These are phyloP conservation scores for Myxozyma geophila DNA, from an alignment of 805 yeast genomes.

Conservation along the genomic window DNA sequence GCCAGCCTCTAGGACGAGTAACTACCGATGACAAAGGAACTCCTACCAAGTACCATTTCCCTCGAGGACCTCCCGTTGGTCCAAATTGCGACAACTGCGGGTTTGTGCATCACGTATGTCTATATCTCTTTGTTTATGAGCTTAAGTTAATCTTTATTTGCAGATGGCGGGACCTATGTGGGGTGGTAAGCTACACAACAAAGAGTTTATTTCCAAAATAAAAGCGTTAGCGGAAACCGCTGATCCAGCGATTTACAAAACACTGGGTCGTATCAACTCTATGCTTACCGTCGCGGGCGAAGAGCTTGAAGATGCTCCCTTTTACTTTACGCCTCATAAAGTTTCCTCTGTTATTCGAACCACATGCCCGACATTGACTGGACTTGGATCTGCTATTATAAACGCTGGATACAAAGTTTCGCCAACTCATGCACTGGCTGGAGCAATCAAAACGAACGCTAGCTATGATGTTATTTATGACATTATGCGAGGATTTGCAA, in stretches of 20 bases:
- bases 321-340: constrained; percentile 81
- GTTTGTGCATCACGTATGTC: constrained; percentile 57
- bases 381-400: constrained; percentile 77
- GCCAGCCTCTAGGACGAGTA: constrained; percentile 76
- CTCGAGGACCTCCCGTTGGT: constrained; percentile 67
- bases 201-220: constrained; percentile 66
- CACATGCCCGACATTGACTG: constrained; percentile 79
- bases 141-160: neutral
- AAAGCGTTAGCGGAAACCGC: constrained; percentile 57
- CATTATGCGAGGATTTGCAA: constrained; percentile 67
- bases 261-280: constrained; percentile 83
- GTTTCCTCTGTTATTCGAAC: constrained; percentile 76
- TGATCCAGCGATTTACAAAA: constrained; percentile 66
- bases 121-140: neutral
- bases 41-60: constrained; percentile 61
- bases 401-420: constrained; percentile 83
- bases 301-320: constrained; percentile 71
- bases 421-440: constrained; percentile 84
- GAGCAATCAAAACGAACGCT: constrained; percentile 87
- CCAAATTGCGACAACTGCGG: constrained; percentile 72
- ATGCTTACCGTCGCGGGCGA: constrained; percentile 83
- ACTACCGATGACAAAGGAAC: constrained; percentile 40
- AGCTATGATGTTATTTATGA: constrained; percentile 81
- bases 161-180: constrained; percentile 93
- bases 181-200: constrained; percentile 77